These are phyloP conservation scores for Calonectria hawksworthii DNA, from an alignment of 2,329 filamentous ascomycete species.

Conservation along the genomic window DNA sequence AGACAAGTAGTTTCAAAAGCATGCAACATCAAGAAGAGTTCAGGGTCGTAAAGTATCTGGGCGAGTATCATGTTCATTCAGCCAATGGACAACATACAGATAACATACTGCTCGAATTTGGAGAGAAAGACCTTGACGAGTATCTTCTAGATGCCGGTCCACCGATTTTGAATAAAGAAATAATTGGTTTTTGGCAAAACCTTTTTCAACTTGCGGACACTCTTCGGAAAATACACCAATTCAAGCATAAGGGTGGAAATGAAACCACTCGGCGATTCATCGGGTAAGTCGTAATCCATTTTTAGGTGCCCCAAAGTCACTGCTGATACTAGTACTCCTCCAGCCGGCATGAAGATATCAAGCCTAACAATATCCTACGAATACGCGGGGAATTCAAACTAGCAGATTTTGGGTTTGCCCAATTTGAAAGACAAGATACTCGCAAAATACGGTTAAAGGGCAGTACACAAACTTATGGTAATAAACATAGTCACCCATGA, in stretches of 20 bases:
- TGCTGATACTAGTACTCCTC: neutral
- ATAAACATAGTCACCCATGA: neutral
- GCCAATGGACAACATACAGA: neutral
- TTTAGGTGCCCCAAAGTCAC: too few species aligned
- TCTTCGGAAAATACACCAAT: neutral
- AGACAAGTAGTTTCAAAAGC: neutral
- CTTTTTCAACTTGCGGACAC: constrained; percentile 3
- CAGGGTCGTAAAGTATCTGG: neutral
- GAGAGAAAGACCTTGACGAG: constrained; percentile 10
- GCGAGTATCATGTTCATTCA: neutral
- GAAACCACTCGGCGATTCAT: neutral
- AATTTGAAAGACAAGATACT: neutral
- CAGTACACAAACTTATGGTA: constrained; percentile 11
- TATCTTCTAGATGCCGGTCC: neutral
- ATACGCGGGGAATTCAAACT: constrained; percentile 2
- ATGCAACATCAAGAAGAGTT: neutral
- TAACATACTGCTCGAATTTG: constrained; percentile 13
- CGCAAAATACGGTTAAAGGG: neutral
- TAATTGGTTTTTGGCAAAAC: constrained; percentile 10
- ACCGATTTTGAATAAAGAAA: neutral
- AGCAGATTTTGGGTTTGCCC: constrained; percentile 11
- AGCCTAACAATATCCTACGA: neutral
- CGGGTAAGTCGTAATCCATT: neutral
- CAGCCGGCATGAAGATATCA: constrained; percentile 16
- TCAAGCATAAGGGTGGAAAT: neutral